Base-by-base conservation (phyloP, 225 moss, liverwort and hornwort species). In the Marchantia polymorpha region DNA sequence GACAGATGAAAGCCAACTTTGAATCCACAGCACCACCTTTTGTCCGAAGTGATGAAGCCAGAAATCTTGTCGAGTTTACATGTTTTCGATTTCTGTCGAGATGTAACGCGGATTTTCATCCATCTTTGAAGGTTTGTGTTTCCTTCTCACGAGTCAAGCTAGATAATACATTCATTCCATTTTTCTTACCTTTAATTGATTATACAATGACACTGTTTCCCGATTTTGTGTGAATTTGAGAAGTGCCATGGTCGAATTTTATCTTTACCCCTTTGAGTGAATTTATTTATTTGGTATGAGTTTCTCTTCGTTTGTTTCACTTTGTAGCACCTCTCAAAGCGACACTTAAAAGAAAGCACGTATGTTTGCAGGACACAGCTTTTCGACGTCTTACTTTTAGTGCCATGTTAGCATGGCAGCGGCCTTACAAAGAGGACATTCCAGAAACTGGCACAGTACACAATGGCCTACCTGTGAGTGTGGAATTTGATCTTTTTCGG, bases 361-460 rank as follows among this genome's bases (percentile, higher is more conserved):
- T 31, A 46, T n/a, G 17, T 73, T 83, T 39, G 72, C 90, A 95
- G 99, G 99, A 99, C 84, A 84, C 89, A 76, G 84, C 92, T 64
- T 95, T 99, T 82, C 91, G 93, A 76, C 92, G 93, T 65, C 80
- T 91, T 73, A 88, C 91, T 17, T 99, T 93, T 86, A 99, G 89
- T 75, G 90, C 99, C 16, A 99, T 99, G 99, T 82, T 99, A 75
- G 99, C 92, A 68, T 99, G 95, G 99, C 99, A 99, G 81, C 93
- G 99, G 79, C 99, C 99, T 48, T 88, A 92, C 79, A 74, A 85
- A 81, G 86, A 81, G 64, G 92, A 91, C 76, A 67, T 92, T 26
- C 58, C 83, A n/a, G 59, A 77, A n/a, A 52, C 64, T 55, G 82
- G 73, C 52, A 30, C 75, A 39, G 26, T 49, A 5, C 19, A 10